Conservation (phyloP, 352 stramenopile genomes). For the Globisporangium barbulae region DNA sequence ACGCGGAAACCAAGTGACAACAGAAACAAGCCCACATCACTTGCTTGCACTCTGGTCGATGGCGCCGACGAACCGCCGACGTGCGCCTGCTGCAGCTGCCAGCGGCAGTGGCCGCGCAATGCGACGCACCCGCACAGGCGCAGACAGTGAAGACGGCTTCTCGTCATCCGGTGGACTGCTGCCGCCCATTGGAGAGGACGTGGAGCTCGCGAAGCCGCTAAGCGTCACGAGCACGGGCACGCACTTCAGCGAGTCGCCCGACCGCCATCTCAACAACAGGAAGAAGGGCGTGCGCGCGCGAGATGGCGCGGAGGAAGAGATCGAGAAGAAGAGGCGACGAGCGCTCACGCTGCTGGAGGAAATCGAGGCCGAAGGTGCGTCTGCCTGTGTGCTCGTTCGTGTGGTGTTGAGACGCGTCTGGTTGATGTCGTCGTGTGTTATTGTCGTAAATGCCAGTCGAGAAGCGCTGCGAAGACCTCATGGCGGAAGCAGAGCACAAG, state of each 20-base stretch:
- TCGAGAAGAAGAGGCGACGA: conserved; percentile 43
- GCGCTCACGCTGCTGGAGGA: conserved; percentile 49
- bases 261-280: conserved; percentile 21
- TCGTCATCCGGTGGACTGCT: conserved; percentile 22
- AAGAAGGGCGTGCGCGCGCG: conserved; percentile 31
- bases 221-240: conserved; percentile 23
- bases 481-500: conserved; percentile 48
- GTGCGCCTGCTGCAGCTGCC: conserved; percentile 10
- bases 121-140: conserved; percentile 23
- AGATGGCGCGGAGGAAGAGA: conserved; percentile 5
- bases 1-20: neutral
- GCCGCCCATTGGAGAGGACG: conserved; percentile 61
- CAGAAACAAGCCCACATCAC: neutral
- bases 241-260: conserved; percentile 32
- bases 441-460: conserved; percentile 35
- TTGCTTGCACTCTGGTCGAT: neutral
- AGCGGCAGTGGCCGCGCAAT: neutral
- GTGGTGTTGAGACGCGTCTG: neutral
- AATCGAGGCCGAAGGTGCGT: conserved; percentile 57
- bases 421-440: neutral
- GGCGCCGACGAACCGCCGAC: conserved; percentile 19
- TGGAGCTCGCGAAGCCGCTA: conserved; percentile 31
- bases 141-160: conserved; percentile 8
- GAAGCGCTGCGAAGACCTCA: conserved; percentile 55
- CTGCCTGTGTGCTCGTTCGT: neutral